A percentile compares a stretch with the other conserved stretches of the same genome.
Evolutionary conservation across 208 protist genomes (phyloP).

Genomic region (Trypanosoma cruzi): DNA sequence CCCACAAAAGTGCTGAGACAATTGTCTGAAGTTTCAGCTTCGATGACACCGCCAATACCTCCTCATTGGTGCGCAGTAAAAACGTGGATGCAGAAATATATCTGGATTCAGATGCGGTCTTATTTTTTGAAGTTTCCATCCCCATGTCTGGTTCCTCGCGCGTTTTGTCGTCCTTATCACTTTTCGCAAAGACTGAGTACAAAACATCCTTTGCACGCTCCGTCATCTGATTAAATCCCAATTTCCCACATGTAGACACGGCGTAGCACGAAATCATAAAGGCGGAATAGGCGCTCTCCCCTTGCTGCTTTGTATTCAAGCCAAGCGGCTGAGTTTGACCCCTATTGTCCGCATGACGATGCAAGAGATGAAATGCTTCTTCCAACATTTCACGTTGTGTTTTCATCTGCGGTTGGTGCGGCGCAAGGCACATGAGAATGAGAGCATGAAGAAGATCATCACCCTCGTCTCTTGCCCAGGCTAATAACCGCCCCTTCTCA

Average conservation of each 20-base stretch:
- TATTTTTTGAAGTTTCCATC: background rate
- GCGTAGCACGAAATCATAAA: constrained; percentile 73
- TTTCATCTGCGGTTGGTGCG: constrained; percentile 37
- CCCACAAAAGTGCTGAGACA: constrained; percentile 34
- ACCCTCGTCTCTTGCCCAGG: constrained; percentile 36
- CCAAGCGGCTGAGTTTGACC: constrained; percentile 14
- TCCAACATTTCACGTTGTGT: constrained; percentile 45
- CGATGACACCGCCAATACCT: constrained; percentile 19
- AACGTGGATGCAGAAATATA: background rate
- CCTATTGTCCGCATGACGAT: constrained; percentile 24
- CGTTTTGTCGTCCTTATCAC: background rate
- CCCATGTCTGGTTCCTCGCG: background rate
- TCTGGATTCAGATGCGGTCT: background rate
- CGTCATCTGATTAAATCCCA: constrained; percentile 37
- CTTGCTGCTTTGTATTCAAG: constrained; percentile 29
- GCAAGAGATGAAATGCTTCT: constrained; percentile 40
- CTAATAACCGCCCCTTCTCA: constrained; percentile 56
- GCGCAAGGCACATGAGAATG: constrained; percentile 57
- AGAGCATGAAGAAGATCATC: constrained; percentile 48
- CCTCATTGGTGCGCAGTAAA: constrained; percentile 25
- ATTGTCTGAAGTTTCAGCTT: constrained; percentile 26
- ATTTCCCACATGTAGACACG: constrained; percentile 37
- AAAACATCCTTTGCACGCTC: constrained; percentile 37
- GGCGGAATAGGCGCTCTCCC: constrained; percentile 35
- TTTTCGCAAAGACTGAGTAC: constrained; percentile 26